Base-by-base conservation (phyloP, 2,329 filamentous ascomycete species). In the Neopestalotiopsis clavispora region DNA sequence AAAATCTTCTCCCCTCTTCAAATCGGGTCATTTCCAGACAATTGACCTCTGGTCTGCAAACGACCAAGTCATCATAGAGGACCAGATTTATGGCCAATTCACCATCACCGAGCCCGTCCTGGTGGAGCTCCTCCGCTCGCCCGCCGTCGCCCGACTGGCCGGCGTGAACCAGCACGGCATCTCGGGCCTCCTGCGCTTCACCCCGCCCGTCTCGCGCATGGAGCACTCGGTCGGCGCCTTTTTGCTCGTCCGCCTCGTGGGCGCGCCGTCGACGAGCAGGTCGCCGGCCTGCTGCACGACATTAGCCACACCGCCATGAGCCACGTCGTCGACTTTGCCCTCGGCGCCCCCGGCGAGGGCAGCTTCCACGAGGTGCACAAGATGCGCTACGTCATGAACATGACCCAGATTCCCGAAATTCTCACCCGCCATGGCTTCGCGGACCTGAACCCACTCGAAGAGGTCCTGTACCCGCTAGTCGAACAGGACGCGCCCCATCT, bases 361-460 rank as follows among this genome's bases (percentile, higher is more conserved):
- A 82, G 80, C 72, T 82, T 76, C 61, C 80, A 82, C 72, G 80
- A 82, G 71, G 76, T 79, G 3, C 79, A 82, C 72, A 82, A 82
- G 72, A 70, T 70, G 63, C 76, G 79, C 9, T 82, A 78, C 68
- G 69, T 82, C 63, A 61, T 68, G 17, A 79, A 73, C 23, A 28
- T 28, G 20, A 81, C 79, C 0, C 62, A 72, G 23, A 70, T 82
- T 1, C 79, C 79, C 3, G 71, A 74, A 0, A 79, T 81, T 32
- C 75, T 82, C 10, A 68, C 72, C 13, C 73, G 68, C 23, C 75
- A 82, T 68, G 75, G 77, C 7, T 74, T 80, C 57, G 70, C 32
- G 1, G 73, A 76, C 40, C 69, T 75, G 13, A 77, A 74, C 23
- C 71, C 75, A 4, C 70, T 82, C n/a, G 69, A 81, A 5, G 80